These are phyloP conservation scores for Escallonia herrerae DNA, from an alignment of 129 eudicot genomes.

Conservation along the genomic window DNA sequence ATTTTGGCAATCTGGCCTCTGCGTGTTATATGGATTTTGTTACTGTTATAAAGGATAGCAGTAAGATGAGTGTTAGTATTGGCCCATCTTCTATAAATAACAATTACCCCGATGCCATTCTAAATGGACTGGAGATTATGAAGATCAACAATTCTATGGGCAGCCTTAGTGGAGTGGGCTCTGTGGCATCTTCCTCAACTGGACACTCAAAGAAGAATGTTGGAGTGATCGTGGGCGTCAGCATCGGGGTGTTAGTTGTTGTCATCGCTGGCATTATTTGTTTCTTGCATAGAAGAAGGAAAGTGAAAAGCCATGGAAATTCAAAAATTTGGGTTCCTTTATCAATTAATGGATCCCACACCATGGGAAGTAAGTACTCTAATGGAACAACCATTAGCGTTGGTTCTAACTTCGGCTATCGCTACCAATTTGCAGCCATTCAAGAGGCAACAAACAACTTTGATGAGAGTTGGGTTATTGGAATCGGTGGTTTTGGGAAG, in stretches of 20 bases:
- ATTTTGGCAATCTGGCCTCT: slow-evolving; percentile 23
- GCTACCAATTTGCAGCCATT: slow-evolving; percentile 71
- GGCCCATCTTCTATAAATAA: slow-evolving; percentile 38
- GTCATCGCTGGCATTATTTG: slow-evolving; percentile 36
- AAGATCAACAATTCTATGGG: slow-evolving; percentile 56
- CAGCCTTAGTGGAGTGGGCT: slow-evolving; percentile 41
- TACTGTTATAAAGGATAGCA: slow-evolving; percentile 17
- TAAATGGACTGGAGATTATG: slow-evolving; percentile 80
- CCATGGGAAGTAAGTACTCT: slow-evolving; percentile 84
- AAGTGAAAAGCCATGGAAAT: slow-evolving; percentile 38
- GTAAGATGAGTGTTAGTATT: slow-evolving; percentile 40
- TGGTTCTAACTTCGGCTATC: slow-evolving; percentile 56
- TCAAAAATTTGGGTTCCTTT: slow-evolving; percentile 85
- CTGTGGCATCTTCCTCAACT: slow-evolving; percentile 10
- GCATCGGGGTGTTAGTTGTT: slow-evolving; percentile 35
- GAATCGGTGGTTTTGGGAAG: slow-evolving; percentile 91
- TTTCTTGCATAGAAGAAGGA: slow-evolving; percentile 34
- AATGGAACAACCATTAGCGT: slow-evolving; percentile 67
- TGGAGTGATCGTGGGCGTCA: slow-evolving; percentile 54
- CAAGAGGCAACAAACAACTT: slow-evolving; percentile 82
- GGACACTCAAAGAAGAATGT: slow-evolving; percentile 34
- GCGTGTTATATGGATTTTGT: slow-evolving; percentile 49
- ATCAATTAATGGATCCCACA: slow-evolving; percentile 60
- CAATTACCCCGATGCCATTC: slow-evolving; percentile 47
- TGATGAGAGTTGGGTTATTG: slow-evolving; percentile 82